Evolutionary conservation across 352 stramenopile species (phyloP).

Genomic region (Globisporangium okanoganense): DNA sequence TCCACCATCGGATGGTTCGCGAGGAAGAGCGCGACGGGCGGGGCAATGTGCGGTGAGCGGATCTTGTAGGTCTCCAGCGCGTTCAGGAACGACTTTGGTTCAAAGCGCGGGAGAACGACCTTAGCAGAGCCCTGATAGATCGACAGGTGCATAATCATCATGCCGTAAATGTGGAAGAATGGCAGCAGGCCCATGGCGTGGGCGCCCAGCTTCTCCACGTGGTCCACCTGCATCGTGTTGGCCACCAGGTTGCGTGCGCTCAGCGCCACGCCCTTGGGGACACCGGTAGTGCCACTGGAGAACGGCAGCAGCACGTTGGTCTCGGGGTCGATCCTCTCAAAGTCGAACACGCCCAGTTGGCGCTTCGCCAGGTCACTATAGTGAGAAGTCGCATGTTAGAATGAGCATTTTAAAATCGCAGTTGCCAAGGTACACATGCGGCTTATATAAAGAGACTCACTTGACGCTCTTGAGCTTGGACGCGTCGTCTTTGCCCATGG

Average conservation of each 20-base stretch:
- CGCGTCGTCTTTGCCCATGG: slow-evolving; percentile 27
- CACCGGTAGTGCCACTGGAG: slow-evolving; percentile 92
- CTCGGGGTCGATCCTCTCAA: slow-evolving; percentile 57
- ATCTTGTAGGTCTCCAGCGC: slow-evolving; percentile 70
- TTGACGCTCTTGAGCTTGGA: slow-evolving; percentile 42
- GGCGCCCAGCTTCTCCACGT: slow-evolving; percentile 57
- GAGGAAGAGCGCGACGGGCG: slow-evolving; percentile 21
- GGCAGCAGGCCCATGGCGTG: slow-evolving; percentile 75
- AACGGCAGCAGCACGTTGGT: slow-evolving; percentile 78
- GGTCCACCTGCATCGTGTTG: slow-evolving; percentile 84
- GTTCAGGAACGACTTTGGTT: slow-evolving; percentile 85
- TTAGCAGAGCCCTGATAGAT: slow-evolving; percentile 76
- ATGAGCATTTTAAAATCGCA: too few species aligned
- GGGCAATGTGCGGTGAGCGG: slow-evolving; percentile 67
- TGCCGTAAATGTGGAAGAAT: slow-evolving; percentile 96
- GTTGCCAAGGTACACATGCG: too few species aligned
- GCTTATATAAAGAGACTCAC: too few species aligned
- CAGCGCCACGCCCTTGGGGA: slow-evolving; percentile 78
- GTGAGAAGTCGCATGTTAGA: too few species aligned
- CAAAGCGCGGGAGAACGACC: slow-evolving; percentile 89
- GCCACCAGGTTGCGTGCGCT: slow-evolving; percentile 87
- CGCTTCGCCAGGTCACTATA: slow-evolving; percentile 39
- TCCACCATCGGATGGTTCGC: slow-evolving; percentile 63
- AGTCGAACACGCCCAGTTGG: slow-evolving; percentile 40
- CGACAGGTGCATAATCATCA: slow-evolving; percentile 77